Evolutionary conservation across 352 stramenopile genomes (phyloP).

Genomic region (Pythium coloratum): DNA sequence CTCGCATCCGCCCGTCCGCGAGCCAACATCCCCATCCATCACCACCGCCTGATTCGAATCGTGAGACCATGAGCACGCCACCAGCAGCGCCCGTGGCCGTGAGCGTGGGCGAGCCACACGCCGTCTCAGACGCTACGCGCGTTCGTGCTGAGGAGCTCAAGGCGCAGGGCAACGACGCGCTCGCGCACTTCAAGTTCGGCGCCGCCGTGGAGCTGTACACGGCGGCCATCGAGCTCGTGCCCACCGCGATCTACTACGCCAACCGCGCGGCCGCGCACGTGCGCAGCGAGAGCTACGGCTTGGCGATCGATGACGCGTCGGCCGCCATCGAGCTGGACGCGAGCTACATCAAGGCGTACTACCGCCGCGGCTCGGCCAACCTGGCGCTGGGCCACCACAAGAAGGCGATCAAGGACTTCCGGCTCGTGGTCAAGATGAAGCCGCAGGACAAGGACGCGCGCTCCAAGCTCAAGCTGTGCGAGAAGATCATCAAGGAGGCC

Average conservation of each 20-base stretch:
- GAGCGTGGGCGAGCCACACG: constrained; percentile 51
- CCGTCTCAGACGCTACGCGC: constrained; percentile 63
- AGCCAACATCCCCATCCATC: neutral
- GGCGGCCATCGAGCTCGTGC: constrained; percentile 82
- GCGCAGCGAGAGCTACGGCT: constrained; percentile 98
- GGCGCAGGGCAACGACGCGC: constrained; percentile 78
- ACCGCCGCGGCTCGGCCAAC: constrained; percentile 95
- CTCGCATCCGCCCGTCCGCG: neutral
- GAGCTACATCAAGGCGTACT: constrained; percentile 98
- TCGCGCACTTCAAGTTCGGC: constrained; percentile 81
- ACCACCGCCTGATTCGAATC: neutral
- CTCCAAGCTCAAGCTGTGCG: constrained; percentile 94
- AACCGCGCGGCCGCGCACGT: constrained; percentile 97
- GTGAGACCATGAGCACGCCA: constrained; percentile 11
- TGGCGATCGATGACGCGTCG: constrained; percentile 97
- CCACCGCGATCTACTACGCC: constrained; percentile 92
- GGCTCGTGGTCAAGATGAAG: constrained; percentile 94
- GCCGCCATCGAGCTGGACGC: constrained; percentile 93
- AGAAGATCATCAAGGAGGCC: constrained; percentile 96
- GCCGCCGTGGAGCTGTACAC: constrained; percentile 89
- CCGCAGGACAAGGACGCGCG: constrained; percentile 93
- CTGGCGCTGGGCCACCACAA: constrained; percentile 97
- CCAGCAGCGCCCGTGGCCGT: constrained; percentile 36
- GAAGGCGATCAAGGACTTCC: constrained; percentile 97
- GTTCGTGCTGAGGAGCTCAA: constrained; percentile 79